Evolutionary conservation across 495 filamentous ascomycete genomes (phyloP).

Genomic region (Lichina pygmaea): DNA sequence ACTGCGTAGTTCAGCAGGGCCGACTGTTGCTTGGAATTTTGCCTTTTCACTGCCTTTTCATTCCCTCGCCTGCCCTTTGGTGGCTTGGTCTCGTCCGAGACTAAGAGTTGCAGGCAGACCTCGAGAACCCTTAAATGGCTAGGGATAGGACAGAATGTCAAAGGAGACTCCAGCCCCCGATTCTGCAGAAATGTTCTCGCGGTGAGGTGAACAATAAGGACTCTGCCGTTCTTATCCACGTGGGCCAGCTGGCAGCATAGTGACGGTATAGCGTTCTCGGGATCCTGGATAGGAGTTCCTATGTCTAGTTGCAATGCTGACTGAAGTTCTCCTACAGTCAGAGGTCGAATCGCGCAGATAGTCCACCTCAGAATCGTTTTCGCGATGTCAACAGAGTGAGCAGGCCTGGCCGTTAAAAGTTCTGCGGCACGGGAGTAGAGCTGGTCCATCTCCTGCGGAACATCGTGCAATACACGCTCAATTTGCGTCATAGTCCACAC

Average conservation of each 20-base stretch:
- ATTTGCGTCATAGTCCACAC: neutral
- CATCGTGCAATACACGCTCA: neutral
- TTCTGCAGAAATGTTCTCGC: slow-evolving; percentile 11
- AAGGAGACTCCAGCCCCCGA: slow-evolving; percentile 7
- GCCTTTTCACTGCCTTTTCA: neutral
- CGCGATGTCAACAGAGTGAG: neutral
- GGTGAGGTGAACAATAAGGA: slow-evolving; percentile 14
- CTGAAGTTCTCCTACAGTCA: neutral
- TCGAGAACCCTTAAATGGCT: slow-evolving; percentile 9
- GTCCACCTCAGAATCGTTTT: neutral
- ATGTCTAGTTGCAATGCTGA: slow-evolving; percentile 6
- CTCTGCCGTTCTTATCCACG: slow-evolving; percentile 8
- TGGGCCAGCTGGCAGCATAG: slow-evolving; percentile 14
- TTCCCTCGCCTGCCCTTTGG: neutral
- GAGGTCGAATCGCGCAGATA: neutral
- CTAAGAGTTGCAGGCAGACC: slow-evolving; percentile 7
- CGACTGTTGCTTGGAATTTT: no score
- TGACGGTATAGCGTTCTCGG: slow-evolving; percentile 7
- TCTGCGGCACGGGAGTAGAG: neutral
- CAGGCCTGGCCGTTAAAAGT: neutral
- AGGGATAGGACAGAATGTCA: slow-evolving; percentile 8
- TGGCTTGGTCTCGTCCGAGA: neutral
- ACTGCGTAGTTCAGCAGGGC: neutral
- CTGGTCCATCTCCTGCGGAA: neutral
- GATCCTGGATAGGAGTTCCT: slow-evolving; percentile 7